Conservation (phyloP, 495 filamentous ascomycete species). For the Cercophora newfieldiana region DNA sequence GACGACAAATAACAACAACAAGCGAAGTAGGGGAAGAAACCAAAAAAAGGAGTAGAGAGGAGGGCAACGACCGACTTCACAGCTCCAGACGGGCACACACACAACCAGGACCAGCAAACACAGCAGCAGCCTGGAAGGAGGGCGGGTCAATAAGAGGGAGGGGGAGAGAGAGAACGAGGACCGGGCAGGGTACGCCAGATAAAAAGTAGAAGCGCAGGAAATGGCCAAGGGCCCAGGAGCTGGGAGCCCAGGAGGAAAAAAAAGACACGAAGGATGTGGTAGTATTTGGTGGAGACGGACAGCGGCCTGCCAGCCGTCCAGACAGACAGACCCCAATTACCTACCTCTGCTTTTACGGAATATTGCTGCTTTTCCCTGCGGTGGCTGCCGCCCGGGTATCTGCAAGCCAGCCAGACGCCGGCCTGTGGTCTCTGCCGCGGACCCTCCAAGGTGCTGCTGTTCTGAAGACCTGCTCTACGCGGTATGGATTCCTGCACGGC, state of each 20-base stretch:
- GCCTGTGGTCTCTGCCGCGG: not conserved
- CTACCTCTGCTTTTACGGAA: conserved; percentile 9
- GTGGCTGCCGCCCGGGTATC: conserved; percentile 15
- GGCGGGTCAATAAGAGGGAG: conserved; percentile 9
- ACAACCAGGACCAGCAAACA: conserved; percentile 12
- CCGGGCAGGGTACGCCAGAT: conserved; percentile 13
- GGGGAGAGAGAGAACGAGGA: conserved; percentile 2
- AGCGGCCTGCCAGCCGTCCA: conserved; percentile 14
- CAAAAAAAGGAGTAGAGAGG: not conserved
- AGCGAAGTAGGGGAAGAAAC: not conserved
- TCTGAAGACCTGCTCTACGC: not conserved
- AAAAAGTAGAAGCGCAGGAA: conserved; percentile 12
- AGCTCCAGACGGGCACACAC: not conserved
- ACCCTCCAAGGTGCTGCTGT: not conserved
- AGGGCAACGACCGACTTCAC: conserved; percentile 21
- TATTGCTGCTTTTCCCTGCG: conserved; percentile 13
- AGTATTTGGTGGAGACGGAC: conserved; percentile 17
- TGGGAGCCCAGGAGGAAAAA: too few species aligned
- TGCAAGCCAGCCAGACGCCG: not conserved
- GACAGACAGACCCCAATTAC: conserved; percentile 8
- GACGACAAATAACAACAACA: not conserved
- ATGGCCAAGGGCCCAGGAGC: not conserved
- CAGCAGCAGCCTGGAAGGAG: conserved; percentile 5
- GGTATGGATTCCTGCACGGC: conserved; percentile 2
- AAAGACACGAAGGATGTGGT: conserved; percentile 12